A percentile compares a stretch with the other conserved stretches of the same genome.
phyloP scores from a whole-genome alignment of 2,329 filamentous ascomycete species.

The Aurifilum marmelostoma region DNA sequence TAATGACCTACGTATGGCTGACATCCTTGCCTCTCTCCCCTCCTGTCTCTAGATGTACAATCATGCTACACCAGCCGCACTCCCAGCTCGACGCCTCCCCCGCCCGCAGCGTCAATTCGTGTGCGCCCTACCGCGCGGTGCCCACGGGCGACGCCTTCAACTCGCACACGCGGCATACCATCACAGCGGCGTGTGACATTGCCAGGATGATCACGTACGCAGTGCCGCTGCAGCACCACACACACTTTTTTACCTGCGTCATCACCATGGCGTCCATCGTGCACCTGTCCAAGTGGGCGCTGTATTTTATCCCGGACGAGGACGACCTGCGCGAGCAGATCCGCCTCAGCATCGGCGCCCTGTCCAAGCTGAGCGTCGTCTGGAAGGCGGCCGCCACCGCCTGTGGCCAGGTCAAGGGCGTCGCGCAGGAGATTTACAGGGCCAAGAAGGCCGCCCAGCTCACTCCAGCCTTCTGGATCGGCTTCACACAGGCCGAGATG shows the following conservation, averaged over 20 bases:
- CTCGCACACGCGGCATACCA: slow-evolving; percentile 77
- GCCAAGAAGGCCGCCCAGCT: slow-evolving; percentile 58
- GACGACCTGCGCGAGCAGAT: slow-evolving; percentile 75
- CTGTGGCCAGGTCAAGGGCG: slow-evolving; percentile 72
- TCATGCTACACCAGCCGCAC: slow-evolving; percentile 78
- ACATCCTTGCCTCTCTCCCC: slow-evolving; percentile 23
- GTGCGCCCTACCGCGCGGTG: slow-evolving; percentile 62
- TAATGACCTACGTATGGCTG: slow-evolving; percentile 33
- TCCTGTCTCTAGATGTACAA: slow-evolving; percentile 53
- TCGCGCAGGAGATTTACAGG: slow-evolving; percentile 75
- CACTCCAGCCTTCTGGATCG: slow-evolving; percentile 58
- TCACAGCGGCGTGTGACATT: slow-evolving; percentile 78
- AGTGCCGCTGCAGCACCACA: slow-evolving; percentile 72
- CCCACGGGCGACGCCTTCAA: slow-evolving; percentile 57
- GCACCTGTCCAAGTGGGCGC: slow-evolving; percentile 77
- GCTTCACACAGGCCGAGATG: slow-evolving; percentile 58
- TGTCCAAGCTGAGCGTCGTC: slow-evolving; percentile 68
- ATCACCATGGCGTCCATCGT: slow-evolving; percentile 79
- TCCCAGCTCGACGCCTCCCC: slow-evolving; percentile 72
- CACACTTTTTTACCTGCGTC: slow-evolving; percentile 82
- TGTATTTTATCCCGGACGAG: slow-evolving; percentile 64
- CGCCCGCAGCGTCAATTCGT: slow-evolving; percentile 63
- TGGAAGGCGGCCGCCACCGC: slow-evolving; percentile 75
- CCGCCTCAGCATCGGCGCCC: slow-evolving; percentile 75
- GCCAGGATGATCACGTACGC: slow-evolving; percentile 76